A percentile compares a stretch with the other conserved stretches of the same genome.
Evolutionary conservation across 768 basidiomycete genomes (phyloP).

Genomic region (Crassisporium funariophilum): DNA sequence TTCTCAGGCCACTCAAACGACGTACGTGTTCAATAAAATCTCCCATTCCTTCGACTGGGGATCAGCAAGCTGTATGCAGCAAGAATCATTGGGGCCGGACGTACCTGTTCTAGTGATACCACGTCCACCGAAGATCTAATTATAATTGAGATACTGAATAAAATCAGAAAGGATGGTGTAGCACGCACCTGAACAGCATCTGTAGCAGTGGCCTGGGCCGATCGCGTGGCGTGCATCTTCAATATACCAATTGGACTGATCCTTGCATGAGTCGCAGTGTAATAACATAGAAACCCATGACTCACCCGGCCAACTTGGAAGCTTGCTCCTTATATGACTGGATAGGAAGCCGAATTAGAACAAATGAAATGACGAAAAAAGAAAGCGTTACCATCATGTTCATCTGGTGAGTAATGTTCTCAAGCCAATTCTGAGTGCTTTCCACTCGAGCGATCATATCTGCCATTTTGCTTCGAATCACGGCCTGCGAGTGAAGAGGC

Average conservation of each 20-base stretch:
- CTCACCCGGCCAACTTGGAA: conserved; percentile 70
- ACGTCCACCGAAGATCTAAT: conserved; percentile 79
- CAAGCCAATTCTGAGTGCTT: conserved; percentile 81
- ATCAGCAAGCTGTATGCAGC: neutral
- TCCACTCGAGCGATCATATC: conserved; percentile 67
- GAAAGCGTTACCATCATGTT: conserved; percentile 62
- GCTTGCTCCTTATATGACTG: conserved; percentile 78
- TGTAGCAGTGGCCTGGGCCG: conserved; percentile 65
- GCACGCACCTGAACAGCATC: conserved; percentile 63
- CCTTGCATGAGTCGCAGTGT: conserved; percentile 4
- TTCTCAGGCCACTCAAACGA: conserved; percentile 7
- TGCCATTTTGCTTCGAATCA: conserved; percentile 88
- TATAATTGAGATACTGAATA: conserved; percentile 5
- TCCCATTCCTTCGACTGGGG: conserved; percentile 50
- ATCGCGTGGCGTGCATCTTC: conserved; percentile 67
- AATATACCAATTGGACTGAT: conserved; percentile 66
- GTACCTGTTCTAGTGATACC: conserved; percentile 81
- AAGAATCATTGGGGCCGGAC: conserved; percentile 16
- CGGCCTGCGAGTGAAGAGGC: conserved; percentile 78
- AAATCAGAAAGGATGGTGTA: neutral
- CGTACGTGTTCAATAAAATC: conserved; percentile 66
- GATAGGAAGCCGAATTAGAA: conserved; percentile 1
- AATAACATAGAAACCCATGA: conserved; percentile 1
- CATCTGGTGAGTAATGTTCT: conserved; percentile 87
- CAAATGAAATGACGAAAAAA: neutral